Conservation (phyloP, 768 basidiomycete genomes). For the Panaeolus cyanescens region DNA sequence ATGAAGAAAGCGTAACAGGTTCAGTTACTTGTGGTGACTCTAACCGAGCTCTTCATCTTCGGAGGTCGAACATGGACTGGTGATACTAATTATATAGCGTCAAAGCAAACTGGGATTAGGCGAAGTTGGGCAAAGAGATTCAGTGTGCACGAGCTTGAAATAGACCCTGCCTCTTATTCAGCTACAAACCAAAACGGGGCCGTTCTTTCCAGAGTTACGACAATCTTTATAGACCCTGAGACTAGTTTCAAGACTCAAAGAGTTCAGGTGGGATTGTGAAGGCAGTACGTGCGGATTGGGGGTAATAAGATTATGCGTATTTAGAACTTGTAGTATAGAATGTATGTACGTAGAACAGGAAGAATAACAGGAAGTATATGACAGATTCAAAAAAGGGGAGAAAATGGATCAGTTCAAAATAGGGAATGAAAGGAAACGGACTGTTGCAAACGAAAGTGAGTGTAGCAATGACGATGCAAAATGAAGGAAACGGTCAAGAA, state of each 20-base stretch:
- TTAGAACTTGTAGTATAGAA: neutral
- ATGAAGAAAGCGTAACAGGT: neutral
- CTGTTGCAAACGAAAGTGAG: neutral
- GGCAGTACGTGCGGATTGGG: neutral
- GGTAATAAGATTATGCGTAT: neutral
- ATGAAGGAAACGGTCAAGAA: conserved; percentile 3
- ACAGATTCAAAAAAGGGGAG: neutral
- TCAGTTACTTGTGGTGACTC: neutral
- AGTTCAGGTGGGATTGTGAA: neutral
- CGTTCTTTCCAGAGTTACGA: neutral
- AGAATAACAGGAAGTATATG: neutral
- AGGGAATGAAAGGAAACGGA: neutral
- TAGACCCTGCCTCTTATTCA: neutral
- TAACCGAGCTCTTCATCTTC: neutral
- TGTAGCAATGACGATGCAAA: neutral
- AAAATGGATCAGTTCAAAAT: neutral
- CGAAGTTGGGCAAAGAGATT: neutral
- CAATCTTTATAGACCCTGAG: neutral
- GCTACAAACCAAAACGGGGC: neutral
- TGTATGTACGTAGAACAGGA: neutral
- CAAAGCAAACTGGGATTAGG: neutral
- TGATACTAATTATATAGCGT: neutral
- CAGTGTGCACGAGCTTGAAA: neutral
- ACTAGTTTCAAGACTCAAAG: neutral
- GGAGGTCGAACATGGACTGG: neutral